Evolutionary conservation across 192 early-diverging fungal genomes (phyloP), one percentile per base, ranked within the genome.

Genomic region (Coemansia sp.): DNA sequence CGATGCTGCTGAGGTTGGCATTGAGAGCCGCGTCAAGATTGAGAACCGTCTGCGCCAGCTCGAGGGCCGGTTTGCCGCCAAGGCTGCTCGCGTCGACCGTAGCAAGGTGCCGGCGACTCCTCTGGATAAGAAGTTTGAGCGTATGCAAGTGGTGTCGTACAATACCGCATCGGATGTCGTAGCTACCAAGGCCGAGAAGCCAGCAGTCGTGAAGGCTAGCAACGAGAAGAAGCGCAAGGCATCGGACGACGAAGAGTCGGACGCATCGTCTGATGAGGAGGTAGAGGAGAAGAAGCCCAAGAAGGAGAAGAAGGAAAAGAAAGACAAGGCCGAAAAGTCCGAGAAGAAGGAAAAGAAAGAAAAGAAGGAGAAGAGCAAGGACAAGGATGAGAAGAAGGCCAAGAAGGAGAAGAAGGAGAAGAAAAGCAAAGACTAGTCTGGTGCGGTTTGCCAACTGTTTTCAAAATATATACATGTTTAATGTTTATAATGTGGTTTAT

Each of bases 41-140:
- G 95, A 96, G 83, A 85, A 86, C 51, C 85, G 95, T 31, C 85
- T 98, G 73, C 83, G 93, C 58, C 90, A 94, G 83, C 85, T 98
- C 45, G 95, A 98, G 85, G 91, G 91, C 43, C 90, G 82, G 73
- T 87, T 82, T 56, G 87, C 86, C 23, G 85, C 85, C 55, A 83
- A 83, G 64, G 86, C 88, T 23, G 88, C 87, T 63, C 91, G 91
- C 78, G 87, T 88, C 28, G 85, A 86, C 48, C 80, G 80, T 42
- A 82, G 79, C 66, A 90, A 88, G 42, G 75, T 65, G 3, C 69
- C 70, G 34, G 74, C 67, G 51, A 36, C 65, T 24, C 34, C 59
- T 6, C 66, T 76, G 67, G 74, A 74, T 46, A 74, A 72, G 70
- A 75, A 83, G 71, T 83, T 79, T 65, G 73, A 83, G 77, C 69